Evolutionary conservation across 768 basidiomycete species (phyloP), one percentile per base, ranked within the genome.

Genomic region (Auriculariales sp.): DNA sequence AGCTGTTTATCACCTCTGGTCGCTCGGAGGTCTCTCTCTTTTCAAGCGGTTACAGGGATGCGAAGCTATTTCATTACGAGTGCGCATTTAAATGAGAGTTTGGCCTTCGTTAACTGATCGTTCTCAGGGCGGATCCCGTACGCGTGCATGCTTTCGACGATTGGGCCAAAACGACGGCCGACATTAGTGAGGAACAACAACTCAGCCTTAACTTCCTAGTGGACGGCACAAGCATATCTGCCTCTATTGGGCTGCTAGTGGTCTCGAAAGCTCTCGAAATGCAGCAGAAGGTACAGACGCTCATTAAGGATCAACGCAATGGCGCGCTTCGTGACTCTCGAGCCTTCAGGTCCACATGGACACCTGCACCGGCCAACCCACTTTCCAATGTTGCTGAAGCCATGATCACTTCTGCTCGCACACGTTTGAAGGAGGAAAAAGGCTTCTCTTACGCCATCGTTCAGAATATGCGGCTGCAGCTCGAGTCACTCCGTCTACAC

Each of bases 321-420:
- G 85, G 82, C 1, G 90, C 90, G 2, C 79, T 78, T 53, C 71
- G 78, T 32, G 86, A 89, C 64, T 90, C 88, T 1, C 73, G 73
- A 52, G 79, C 81, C 1, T 92, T 86, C 70, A 71, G 82, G 22
- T 71, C 74, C n/a, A 77, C 78, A 12, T 75, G 75, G n/a, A 68
- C 72, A 4, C 80, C 83, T 4, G 81, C 77, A 57, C 83, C 83
- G 5, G 81, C 81, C 47, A 89, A 88, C 54, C 80, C 88, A 2
- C 67, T 92, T 14, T 86, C 85, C 1, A 77, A 83, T 11, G 86
- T 91, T n/a, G 88, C 89, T 1, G 78, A 84, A 54, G 84, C 87
- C 28, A 85, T 90, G 78, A 62, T 91, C 32, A 69, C 74, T 49
- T 83, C 85, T 0, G 83, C 88, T 25, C 74, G 78, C 34, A 78